Conservation (phyloP, 2,329 filamentous ascomycete genomes). For the Fusarium coicis region DNA sequence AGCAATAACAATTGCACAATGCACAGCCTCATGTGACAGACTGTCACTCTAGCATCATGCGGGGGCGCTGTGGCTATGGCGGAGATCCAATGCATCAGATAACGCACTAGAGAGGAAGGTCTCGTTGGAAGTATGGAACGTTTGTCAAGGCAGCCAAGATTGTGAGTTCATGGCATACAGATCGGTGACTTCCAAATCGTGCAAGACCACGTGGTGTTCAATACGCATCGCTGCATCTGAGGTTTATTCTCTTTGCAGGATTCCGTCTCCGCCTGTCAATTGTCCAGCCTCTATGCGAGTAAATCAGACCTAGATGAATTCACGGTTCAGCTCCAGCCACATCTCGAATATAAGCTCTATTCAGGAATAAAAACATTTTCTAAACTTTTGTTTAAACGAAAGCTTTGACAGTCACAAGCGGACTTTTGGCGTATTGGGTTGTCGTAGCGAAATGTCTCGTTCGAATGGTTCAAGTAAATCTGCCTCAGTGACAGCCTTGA, state of each 20-base stretch:
- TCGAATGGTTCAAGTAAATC: not conserved
- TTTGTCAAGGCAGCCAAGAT: not conserved
- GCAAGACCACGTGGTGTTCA: not conserved
- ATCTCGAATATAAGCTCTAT: not conserved
- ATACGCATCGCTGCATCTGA: not conserved
- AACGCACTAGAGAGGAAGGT: not conserved
- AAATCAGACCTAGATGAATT: too few species aligned
- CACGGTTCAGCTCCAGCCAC: not conserved
- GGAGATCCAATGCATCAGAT: not conserved
- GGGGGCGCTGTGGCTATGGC: slow-evolving; percentile 1
- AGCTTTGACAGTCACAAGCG: not conserved
- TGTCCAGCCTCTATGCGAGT: not conserved
- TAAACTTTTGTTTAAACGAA: not conserved
- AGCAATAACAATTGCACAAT: not conserved
- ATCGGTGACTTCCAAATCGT: slow-evolving; percentile 6
- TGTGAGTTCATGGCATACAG: not conserved
- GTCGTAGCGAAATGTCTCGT: not conserved
- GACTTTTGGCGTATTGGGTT: slow-evolving; percentile 2
- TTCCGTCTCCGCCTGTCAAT: not conserved
- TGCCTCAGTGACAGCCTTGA: slow-evolving; percentile 30
- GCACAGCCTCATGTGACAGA: slow-evolving; percentile 1
- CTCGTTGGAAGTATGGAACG: not conserved
- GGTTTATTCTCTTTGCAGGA: not conserved
- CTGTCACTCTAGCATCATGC: not conserved
- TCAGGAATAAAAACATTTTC: not conserved